Evolutionary conservation across 371 early-diverging fungal genomes (phyloP).

Genomic region (Synchytrium microbalum): DNA sequence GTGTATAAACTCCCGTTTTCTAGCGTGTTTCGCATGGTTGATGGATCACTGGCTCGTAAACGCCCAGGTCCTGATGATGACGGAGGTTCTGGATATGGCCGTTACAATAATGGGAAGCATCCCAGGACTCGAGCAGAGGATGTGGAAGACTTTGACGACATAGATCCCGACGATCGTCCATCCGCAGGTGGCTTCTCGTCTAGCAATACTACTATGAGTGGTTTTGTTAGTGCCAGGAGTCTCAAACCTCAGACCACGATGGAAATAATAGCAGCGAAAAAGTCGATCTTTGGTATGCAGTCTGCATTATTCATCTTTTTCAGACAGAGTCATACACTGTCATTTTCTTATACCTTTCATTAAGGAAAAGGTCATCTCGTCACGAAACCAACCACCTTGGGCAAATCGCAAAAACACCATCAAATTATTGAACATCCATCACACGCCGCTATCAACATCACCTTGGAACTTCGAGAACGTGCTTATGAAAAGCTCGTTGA

Average conservation of each 20-base stretch:
- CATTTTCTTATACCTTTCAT: background rate
- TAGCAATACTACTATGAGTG: too few species aligned
- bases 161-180: too few species aligned
- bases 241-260: too few species aligned
- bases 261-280: too few species aligned
- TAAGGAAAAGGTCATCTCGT: background rate
- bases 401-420: constrained; percentile 13
- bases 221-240: background rate
- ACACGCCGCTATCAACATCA: constrained; percentile 19
- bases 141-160: too few species aligned
- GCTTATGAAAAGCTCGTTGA: constrained; percentile 15
- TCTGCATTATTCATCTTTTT: constrained; percentile 2
- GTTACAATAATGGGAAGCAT: too few species aligned
- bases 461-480: constrained; percentile 20
- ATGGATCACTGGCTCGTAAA: background rate
- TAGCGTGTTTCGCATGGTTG: constrained; percentile 1
- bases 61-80: background rate
- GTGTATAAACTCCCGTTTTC: too few species aligned
- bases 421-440: constrained; percentile 8
- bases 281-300: too few species aligned
- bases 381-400: background rate
- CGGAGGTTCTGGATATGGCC: too few species aligned
- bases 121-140: too few species aligned
- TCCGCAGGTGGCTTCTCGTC: constrained; percentile 4
- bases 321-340: constrained; percentile 3